Evolutionary conservation across 441 rosid genomes (phyloP).

Genomic region (Lagerstroemia fauriei): DNA sequence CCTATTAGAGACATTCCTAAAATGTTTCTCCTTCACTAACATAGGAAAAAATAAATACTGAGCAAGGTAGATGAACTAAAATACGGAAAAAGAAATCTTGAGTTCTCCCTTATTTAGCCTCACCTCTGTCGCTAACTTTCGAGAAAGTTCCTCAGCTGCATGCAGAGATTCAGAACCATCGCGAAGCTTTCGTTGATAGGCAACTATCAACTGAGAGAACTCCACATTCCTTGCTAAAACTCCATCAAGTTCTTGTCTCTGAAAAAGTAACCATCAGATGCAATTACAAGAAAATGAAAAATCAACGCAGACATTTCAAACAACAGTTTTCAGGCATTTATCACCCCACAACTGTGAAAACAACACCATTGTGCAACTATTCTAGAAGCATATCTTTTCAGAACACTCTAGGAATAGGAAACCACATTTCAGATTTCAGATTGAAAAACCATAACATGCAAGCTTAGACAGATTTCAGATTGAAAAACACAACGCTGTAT

Average conservation of each 20-base stretch:
- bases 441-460: neutral
- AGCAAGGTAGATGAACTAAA: neutral
- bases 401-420: neutral
- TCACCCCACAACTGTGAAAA: neutral
- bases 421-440: neutral
- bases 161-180: conserved; percentile 72
- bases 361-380: neutral
- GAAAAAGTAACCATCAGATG: conserved; percentile 17
- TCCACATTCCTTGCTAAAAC: conserved; percentile 83
- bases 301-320: neutral
- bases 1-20: neutral
- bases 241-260: conserved; percentile 72
- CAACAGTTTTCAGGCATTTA: neutral
- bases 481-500: neutral
- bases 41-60: neutral
- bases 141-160: conserved; percentile 74
- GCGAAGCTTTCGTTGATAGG: conserved; percentile 77
- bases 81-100: neutral
- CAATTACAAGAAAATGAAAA: neutral
- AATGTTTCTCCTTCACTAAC: neutral
- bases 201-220: conserved; percentile 75
- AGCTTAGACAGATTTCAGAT: neutral
- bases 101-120: neutral
- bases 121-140: conserved; percentile 90
- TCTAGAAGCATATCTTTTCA: neutral